A percentile compares a stretch with the other conserved stretches of the same genome.
Evolutionary conservation across 352 stramenopile genomes (phyloP).

Genomic region (Pythium phragmitis): DNA sequence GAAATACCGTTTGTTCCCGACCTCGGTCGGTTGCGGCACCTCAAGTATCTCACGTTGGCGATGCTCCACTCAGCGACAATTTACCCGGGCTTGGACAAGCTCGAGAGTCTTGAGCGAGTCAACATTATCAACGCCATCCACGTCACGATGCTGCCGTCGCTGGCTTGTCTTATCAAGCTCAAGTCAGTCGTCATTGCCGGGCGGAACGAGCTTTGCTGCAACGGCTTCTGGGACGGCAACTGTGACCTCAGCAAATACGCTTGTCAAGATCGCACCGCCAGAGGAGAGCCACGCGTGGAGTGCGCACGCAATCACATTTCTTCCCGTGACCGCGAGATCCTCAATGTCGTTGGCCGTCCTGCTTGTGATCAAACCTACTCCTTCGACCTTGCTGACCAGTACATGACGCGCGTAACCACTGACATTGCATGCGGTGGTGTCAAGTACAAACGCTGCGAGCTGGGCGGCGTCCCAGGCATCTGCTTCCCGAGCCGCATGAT

Average conservation of each 20-base stretch:
- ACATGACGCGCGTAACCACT: not conserved
- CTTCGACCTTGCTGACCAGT: not conserved
- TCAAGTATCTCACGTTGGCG: constrained; percentile 22
- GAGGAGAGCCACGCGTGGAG: constrained; percentile 1
- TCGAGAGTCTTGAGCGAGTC: constrained; percentile 11
- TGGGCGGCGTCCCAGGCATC: constrained; percentile 4
- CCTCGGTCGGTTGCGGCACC: not conserved
- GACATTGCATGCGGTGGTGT: constrained; percentile 19
- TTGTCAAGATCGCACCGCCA: constrained; percentile 7
- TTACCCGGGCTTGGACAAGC: constrained; percentile 10
- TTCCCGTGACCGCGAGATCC: not conserved
- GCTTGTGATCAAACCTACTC: not conserved
- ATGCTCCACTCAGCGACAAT: constrained; percentile 11
- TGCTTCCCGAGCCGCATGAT: constrained; percentile 16
- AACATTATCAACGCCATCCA: constrained; percentile 16
- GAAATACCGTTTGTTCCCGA: not conserved
- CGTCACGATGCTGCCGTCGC: not conserved
- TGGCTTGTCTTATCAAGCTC: not conserved
- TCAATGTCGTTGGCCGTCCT: too few species aligned
- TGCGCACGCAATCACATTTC: constrained; percentile 3
- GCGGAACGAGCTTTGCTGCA: constrained; percentile 19
- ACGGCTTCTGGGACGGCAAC: constrained; percentile 10
- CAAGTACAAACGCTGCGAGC: constrained; percentile 20
- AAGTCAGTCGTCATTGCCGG: constrained; percentile 4
- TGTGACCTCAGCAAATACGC: constrained; percentile 16